Evolutionary conservation across 768 basidiomycete species (phyloP).

Genomic region (Naganishia randhawae): DNA sequence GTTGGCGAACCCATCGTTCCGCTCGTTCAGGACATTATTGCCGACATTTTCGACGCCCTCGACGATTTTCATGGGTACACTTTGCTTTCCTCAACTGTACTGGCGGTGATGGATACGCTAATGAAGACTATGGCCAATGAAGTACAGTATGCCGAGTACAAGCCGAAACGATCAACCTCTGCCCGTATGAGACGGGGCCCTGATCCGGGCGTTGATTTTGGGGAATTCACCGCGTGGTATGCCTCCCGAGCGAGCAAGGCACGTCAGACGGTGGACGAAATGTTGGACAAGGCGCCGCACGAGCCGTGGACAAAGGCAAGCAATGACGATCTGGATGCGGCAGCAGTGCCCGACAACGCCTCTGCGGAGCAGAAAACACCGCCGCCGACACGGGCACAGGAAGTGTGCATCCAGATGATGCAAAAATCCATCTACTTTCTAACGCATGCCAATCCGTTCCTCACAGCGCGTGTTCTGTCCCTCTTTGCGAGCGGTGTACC

Average conservation of each 20-base stretch:
- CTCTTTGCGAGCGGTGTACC: conserved; percentile 71
- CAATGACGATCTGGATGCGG: conserved; percentile 37
- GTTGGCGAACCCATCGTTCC: conserved; percentile 83
- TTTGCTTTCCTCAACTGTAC: conserved; percentile 74
- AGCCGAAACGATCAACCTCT: conserved; percentile 13
- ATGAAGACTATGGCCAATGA: conserved; percentile 66
- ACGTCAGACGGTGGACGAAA: conserved; percentile 35
- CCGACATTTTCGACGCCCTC: conserved; percentile 92
- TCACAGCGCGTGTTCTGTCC: conserved; percentile 75
- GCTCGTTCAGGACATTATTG: conserved; percentile 86
- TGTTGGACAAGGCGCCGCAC: conserved; percentile 44
- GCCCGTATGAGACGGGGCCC: conserved; percentile 28
- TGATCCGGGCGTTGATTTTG: conserved; percentile 39
- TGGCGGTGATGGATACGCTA: conserved; percentile 82
- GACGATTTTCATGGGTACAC: conserved; percentile 95
- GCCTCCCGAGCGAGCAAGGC: conserved; percentile 37
- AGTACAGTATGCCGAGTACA: conserved; percentile 16
- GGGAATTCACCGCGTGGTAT: conserved; percentile 65
- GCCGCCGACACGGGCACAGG: conserved; percentile 66
- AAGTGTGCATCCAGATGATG: conserved; percentile 77
- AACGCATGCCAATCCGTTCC: conserved; percentile 78
- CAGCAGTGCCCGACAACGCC: conserved; percentile 40
- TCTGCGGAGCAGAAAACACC: conserved; percentile 53
- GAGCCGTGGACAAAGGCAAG: conserved; percentile 34
- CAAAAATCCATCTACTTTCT: conserved; percentile 82